These are phyloP conservation scores for Teratosphaeria zuluensis DNA, from an alignment of 2,329 filamentous ascomycete genomes.

Conservation along the genomic window DNA sequence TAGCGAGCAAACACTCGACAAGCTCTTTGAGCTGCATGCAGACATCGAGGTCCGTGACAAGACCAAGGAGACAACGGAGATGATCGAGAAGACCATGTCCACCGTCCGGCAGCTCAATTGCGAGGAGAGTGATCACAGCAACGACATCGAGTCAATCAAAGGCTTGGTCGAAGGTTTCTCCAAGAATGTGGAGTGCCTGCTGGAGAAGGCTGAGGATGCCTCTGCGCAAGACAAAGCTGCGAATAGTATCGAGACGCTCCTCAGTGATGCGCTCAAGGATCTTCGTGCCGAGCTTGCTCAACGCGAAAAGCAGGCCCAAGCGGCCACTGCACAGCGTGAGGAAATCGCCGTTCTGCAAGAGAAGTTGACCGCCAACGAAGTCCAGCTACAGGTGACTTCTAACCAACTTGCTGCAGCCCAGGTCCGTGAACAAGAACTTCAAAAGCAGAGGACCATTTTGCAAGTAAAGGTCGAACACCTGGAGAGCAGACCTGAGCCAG, in stretches of 20 bases:
- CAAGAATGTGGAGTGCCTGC: constrained; percentile 7
- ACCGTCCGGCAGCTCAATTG: constrained; percentile 11
- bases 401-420: constrained; percentile 3
- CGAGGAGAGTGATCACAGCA: constrained; percentile 7
- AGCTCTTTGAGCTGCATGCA: constrained; percentile 15
- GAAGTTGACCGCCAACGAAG: constrained; percentile 6
- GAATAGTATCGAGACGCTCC: constrained; percentile 2
- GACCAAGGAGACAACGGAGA: constrained; percentile 3
- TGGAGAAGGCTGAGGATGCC: not conserved
- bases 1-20: constrained; percentile 11
- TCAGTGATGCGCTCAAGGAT: constrained; percentile 10
- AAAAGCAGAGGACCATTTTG: constrained; percentile 3
- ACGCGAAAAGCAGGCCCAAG: constrained; percentile 9
- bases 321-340: constrained; percentile 9
- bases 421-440: constrained; percentile 2
- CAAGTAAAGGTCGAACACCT: constrained; percentile 2
- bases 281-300: constrained; percentile 11
- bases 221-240: not conserved
- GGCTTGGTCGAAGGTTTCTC: constrained; percentile 9
- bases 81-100: constrained; percentile 10
- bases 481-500: not conserved
- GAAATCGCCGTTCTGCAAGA: constrained; percentile 8
- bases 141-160: constrained; percentile 13
- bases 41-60: constrained; percentile 4
- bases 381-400: constrained; percentile 1